These are phyloP conservation scores for Alternaria novae-zelandiae DNA, from an alignment of 2,329 filamentous ascomycete species.

Conservation along the genomic window DNA sequence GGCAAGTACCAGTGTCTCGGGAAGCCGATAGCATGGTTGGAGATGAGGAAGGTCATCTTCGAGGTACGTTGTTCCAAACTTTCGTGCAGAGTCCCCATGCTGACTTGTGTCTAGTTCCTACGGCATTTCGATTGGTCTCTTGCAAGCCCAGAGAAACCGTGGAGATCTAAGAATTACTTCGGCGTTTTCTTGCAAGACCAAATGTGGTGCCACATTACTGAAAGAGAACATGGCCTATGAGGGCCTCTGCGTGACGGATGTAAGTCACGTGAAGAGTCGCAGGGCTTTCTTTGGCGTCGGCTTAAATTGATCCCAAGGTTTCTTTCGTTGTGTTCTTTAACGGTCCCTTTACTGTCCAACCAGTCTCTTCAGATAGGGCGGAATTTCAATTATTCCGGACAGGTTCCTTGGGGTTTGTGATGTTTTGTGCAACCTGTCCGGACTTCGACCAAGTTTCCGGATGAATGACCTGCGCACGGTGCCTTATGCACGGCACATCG, in stretches of 20 bases:
- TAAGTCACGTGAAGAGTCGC: neutral
- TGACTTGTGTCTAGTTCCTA: conserved; percentile 15
- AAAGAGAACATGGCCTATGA: conserved; percentile 2
- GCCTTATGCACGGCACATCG: neutral
- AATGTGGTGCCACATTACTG: conserved; percentile 29
- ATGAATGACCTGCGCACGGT: neutral
- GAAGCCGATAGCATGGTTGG: conserved; percentile 39
- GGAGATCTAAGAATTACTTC: conserved; percentile 23
- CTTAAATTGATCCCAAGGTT: neutral
- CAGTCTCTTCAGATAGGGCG: neutral
- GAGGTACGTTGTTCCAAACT: conserved; percentile 42
- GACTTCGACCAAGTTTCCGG: neutral
- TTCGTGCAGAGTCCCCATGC: neutral
- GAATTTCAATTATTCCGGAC: neutral
- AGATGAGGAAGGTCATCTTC: conserved; percentile 47
- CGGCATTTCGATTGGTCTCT: conserved; percentile 34
- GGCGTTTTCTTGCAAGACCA: conserved; percentile 29
- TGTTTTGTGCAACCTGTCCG: neutral
- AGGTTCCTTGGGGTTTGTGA: neutral
- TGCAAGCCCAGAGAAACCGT: conserved; percentile 26
- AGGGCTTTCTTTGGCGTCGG: neutral
- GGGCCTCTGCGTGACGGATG: neutral
- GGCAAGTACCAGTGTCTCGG: conserved; percentile 43
- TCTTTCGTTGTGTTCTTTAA: neutral
- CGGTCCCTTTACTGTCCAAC: neutral